Conservation (phyloP, 805 yeast species). For the Starmerella floricola region DNA sequence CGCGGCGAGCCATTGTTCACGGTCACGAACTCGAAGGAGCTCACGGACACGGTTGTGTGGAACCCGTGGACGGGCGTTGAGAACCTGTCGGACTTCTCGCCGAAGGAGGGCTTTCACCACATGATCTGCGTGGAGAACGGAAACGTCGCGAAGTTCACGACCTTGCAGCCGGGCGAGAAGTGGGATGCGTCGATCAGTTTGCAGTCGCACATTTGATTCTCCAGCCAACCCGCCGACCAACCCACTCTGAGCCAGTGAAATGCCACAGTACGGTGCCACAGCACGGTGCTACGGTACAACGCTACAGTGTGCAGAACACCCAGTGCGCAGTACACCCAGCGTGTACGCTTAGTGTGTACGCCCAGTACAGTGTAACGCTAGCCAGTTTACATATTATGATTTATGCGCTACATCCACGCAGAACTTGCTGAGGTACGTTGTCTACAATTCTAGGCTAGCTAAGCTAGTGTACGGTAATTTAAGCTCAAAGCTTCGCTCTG, state of each 20-base stretch:
- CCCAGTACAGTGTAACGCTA: too few species aligned
- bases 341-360: too few species aligned
- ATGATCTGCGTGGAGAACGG: slow-evolving; percentile 98
- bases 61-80: slow-evolving; percentile 91
- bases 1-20: slow-evolving; percentile 61
- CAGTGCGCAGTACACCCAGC: too few species aligned
- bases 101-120: slow-evolving; percentile 65
- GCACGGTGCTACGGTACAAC: too few species aligned
- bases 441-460: too few species aligned
- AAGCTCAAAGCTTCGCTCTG: slow-evolving; percentile 17
- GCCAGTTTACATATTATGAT: too few species aligned
- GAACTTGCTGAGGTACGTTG: too few species aligned
- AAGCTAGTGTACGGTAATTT: too few species aligned
- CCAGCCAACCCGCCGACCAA: too few species aligned
- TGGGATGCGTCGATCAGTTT: slow-evolving; percentile 45
- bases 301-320: too few species aligned
- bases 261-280: too few species aligned
- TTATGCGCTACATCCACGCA: background rate
- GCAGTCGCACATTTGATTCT: slow-evolving; percentile 14
- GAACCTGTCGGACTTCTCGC: slow-evolving; percentile 79
- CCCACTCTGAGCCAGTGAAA: too few species aligned
- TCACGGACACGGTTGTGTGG: slow-evolving; percentile 79
- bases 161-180: slow-evolving; percentile 53
- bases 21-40: slow-evolving; percentile 38
- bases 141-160: slow-evolving; percentile 55